Conservation (phyloP, 805 yeast species). For the Saturnispora ahearnii region DNA sequence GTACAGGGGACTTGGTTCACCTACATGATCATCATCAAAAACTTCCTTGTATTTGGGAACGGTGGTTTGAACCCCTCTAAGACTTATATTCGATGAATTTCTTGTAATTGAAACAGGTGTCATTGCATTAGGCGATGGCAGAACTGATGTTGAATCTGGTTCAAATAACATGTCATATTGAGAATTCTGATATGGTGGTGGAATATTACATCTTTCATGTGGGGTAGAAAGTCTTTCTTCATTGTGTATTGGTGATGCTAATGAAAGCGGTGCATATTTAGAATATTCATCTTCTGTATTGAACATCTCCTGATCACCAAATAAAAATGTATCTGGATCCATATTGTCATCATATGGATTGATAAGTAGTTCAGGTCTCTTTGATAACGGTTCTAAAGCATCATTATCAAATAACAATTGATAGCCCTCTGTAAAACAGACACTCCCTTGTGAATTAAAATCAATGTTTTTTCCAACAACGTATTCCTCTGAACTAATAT, state of each 20-base stretch:
- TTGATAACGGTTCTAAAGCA: background rate
- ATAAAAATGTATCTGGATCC: conserved; percentile 12
- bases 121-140: background rate
- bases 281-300: background rate
- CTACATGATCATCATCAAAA: conserved; percentile 22
- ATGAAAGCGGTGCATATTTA: background rate
- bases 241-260: background rate
- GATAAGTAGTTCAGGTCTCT: conserved; percentile 7
- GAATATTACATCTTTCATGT: conserved; percentile 2
- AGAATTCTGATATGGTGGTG: conserved; percentile 22
- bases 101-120: conserved; percentile 2
- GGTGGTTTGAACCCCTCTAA: conserved; percentile 3
- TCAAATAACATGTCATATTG: conserved; percentile 17
- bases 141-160: conserved; percentile 6
- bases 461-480: conserved; percentile 21
- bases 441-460: conserved; percentile 11
- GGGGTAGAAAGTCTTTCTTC: background rate
- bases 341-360: background rate
- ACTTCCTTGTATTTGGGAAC: conserved; percentile 23
- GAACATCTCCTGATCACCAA: background rate
- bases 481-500: conserved; percentile 31
- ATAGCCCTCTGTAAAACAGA: background rate
- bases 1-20: conserved; percentile 24
- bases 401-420: conserved; percentile 6
- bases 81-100: background rate